Evolutionary conservation across 371 early-diverging fungal species (phyloP).

Genomic region (Coemansia sp.): DNA sequence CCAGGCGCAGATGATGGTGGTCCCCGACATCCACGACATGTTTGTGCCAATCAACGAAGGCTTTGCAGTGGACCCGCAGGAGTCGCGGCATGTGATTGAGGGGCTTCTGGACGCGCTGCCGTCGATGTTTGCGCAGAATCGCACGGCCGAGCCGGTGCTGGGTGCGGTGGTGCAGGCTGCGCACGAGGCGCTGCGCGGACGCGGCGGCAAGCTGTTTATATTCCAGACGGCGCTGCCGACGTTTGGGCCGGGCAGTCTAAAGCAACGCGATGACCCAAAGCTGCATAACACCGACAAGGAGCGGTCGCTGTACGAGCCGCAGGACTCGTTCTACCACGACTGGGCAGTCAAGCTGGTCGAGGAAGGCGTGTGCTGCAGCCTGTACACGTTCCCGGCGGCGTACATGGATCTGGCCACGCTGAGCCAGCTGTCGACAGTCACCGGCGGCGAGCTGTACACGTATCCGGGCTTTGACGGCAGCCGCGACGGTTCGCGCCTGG

Average conservation of each 20-base stretch:
- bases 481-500: constrained; percentile 67
- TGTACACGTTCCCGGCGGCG: constrained; percentile 83
- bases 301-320: constrained; percentile 77
- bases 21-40: constrained; percentile 85
- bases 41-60: constrained; percentile 91
- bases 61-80: constrained; percentile 79
- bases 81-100: constrained; percentile 73
- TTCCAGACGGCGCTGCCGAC: constrained; percentile 85
- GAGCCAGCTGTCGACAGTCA: constrained; percentile 74
- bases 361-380: constrained; percentile 79
- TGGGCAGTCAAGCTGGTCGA: constrained; percentile 76
- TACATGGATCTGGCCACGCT: constrained; percentile 83
- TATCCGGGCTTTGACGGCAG: constrained; percentile 74
- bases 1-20: constrained; percentile 94
- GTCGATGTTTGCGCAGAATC: constrained; percentile 74
- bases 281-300: constrained; percentile 90
- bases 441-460: constrained; percentile 84
- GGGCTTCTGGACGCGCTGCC: constrained; percentile 80
- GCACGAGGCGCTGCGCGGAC: constrained; percentile 68
- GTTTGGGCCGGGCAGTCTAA: constrained; percentile 82
- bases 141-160: constrained; percentile 70
- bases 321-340: constrained; percentile 80
- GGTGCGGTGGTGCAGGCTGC: constrained; percentile 84
- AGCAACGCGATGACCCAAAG: constrained; percentile 82
- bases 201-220: constrained; percentile 83